These are phyloP conservation scores for Diphasiastrum complanatum DNA, from an alignment of 83 land plant species.

Conservation along the genomic window DNA sequence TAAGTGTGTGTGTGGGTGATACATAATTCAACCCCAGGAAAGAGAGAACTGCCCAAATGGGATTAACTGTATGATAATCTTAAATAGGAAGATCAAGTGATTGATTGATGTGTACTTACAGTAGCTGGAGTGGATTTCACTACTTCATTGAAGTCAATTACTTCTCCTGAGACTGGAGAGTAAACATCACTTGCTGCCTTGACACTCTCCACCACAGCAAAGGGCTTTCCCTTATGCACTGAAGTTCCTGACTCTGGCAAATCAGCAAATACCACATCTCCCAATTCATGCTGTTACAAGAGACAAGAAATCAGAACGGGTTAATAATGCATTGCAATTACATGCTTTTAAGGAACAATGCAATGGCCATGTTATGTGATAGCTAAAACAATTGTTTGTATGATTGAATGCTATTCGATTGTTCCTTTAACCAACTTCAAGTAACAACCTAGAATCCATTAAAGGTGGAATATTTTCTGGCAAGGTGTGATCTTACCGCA, in stretches of 20 bases:
- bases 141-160: slow-evolving; percentile 52
- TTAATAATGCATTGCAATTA: neutral
- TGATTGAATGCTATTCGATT: too few relatives aligned
- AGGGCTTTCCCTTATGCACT: slow-evolving; percentile 41
- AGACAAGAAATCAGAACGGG: neutral
- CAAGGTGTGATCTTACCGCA: slow-evolving; percentile 16
- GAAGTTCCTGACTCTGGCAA: slow-evolving; percentile 61
- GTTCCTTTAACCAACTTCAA: too few relatives aligned
- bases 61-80: neutral
- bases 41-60: too few relatives aligned
- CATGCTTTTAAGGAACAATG: neutral
- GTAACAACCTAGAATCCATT: too few relatives aligned
- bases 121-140: slow-evolving; percentile 51
- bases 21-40: too few relatives aligned
- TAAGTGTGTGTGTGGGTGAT: neutral
- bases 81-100: neutral
- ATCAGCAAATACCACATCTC: slow-evolving; percentile 80
- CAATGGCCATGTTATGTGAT: neutral
- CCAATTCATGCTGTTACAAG: slow-evolving; percentile 52
- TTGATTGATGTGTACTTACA: slow-evolving; percentile 23
- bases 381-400: neutral
- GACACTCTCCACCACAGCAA: slow-evolving; percentile 82
- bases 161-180: slow-evolving; percentile 64
- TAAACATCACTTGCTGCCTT: slow-evolving; percentile 64
- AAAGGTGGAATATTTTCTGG: neutral